Percentiles rank a stretch among this genome's conserved stretches.
Evolutionary conservation across 306 rosid species (phyloP).

Genomic region (Vigna mungo): DNA sequence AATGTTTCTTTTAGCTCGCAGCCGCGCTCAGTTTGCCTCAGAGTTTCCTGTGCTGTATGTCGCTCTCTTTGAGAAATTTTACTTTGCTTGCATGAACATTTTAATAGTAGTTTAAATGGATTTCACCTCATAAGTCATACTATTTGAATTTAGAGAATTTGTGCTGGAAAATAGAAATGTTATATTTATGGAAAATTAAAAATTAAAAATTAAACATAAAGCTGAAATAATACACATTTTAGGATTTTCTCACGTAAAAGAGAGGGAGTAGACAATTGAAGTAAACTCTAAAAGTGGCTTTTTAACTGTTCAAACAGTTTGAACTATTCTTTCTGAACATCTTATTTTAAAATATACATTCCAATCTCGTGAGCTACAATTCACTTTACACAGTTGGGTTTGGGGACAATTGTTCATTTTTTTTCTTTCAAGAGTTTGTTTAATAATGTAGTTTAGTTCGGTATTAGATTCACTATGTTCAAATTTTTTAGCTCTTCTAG

Average conservation of each 20-base stretch:
- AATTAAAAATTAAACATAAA: neutral
- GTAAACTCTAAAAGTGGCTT: too few relatives aligned
- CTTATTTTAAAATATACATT: too few relatives aligned
- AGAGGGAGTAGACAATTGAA: neutral
- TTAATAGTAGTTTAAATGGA: constrained; percentile 11
- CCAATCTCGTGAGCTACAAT: too few relatives aligned
- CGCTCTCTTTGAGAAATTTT: constrained; percentile 5
- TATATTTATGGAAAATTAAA: neutral
- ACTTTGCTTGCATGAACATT: constrained; percentile 4
- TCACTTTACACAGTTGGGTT: too few relatives aligned
- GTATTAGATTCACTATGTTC: too few relatives aligned
- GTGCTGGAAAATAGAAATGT: constrained; percentile 18
- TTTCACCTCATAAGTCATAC: neutral
- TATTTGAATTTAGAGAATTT: constrained; percentile 19
- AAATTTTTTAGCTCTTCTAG: too few relatives aligned
- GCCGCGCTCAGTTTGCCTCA: constrained; percentile 48
- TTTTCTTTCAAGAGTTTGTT: too few relatives aligned
- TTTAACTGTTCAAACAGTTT: too few relatives aligned
- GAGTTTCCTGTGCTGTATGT: constrained; percentile 73
- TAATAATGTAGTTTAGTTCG: too few relatives aligned
- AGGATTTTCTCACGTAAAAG: neutral
- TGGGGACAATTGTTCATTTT: too few relatives aligned
- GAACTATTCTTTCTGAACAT: too few relatives aligned
- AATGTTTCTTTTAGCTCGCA: constrained; percentile 48
- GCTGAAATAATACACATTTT: constrained; percentile 6